These are phyloP conservation scores for Pueraria montana DNA, from an alignment of 306 rosid species.

Conservation along the genomic window DNA sequence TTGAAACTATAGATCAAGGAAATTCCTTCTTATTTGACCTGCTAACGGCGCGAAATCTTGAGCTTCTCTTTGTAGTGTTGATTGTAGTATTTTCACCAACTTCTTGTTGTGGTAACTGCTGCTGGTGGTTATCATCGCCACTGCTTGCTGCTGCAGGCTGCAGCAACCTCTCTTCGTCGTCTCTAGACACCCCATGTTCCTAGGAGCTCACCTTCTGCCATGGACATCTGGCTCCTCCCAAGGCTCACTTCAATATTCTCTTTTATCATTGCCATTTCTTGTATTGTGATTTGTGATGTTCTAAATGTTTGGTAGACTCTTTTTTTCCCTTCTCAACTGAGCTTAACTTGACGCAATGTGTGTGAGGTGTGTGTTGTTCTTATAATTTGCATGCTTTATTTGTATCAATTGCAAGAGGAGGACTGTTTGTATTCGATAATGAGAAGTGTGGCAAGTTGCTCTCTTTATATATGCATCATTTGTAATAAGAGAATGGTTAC, in stretches of 20 bases:
- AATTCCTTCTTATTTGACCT: slow-evolving; percentile 49
- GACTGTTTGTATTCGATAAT: too few relatives aligned
- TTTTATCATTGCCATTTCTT: slow-evolving; percentile 53
- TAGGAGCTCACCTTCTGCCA: slow-evolving; percentile 52
- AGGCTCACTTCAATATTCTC: slow-evolving; percentile 60
- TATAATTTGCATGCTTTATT: slow-evolving; percentile 48
- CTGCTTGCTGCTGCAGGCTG: not conserved
- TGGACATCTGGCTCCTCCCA: slow-evolving; percentile 38
- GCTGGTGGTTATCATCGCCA: slow-evolving; percentile 27
- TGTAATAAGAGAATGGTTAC: too few relatives aligned
- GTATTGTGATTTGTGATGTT: slow-evolving; percentile 3
- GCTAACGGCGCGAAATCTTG: slow-evolving; percentile 91
- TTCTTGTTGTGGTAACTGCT: slow-evolving; percentile 25
- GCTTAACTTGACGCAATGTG: slow-evolving; percentile 26
- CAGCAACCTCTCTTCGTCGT: slow-evolving; percentile 63
- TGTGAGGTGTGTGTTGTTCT: slow-evolving; percentile 26
- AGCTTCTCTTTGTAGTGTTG: slow-evolving; percentile 75
- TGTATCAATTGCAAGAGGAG: too few relatives aligned
- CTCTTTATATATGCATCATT: too few relatives aligned
- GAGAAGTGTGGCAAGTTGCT: too few relatives aligned
- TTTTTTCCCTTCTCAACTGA: not conserved
- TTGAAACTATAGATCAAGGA: slow-evolving; percentile 13
- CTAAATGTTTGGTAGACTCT: not conserved
- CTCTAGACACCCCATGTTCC: slow-evolving; percentile 62
- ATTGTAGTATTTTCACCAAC: slow-evolving; percentile 56